A percentile compares a stretch with the other conserved stretches of the same genome.
Conservation (phyloP, 148 eudicot genomes). For the Rhododendron kiyosumense region DNA sequence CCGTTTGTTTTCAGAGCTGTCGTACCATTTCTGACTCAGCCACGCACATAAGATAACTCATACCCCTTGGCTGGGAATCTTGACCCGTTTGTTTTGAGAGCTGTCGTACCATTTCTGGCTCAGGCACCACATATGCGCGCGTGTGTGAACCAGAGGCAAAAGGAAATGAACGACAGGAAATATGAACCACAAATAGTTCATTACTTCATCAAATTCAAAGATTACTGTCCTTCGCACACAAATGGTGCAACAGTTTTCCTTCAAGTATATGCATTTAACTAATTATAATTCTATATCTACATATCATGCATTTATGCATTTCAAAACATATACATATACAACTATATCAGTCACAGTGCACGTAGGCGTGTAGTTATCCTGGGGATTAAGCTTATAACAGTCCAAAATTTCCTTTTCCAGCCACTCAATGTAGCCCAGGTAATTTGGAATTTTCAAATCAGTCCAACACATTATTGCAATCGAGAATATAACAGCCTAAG, state of each 20-base stretch:
- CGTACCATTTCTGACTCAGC: too few relatives aligned
- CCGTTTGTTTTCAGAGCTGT: background rate
- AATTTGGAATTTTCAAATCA: background rate
- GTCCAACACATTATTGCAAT: background rate
- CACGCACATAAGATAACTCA: background rate
- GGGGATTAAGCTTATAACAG: background rate
- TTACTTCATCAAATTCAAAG: background rate
- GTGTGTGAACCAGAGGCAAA: background rate
- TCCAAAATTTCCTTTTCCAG: background rate
- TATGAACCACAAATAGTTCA: background rate
- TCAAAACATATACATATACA: background rate
- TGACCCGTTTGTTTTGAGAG: background rate
- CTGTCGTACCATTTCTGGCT: background rate
- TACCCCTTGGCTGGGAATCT: background rate
- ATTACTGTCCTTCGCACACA: background rate
- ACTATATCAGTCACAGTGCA: background rate
- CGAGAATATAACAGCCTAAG: background rate
- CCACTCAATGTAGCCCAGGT: background rate
- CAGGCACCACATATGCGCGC: background rate
- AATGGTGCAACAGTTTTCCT: background rate
- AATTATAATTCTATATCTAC: background rate
- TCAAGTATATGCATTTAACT: background rate
- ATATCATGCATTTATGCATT: background rate
- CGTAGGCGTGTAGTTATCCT: background rate
- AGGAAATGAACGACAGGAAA: background rate